These are phyloP conservation scores for Rhododendron ovatum DNA, from an alignment of 148 eudicot species.

Conservation along the genomic window DNA sequence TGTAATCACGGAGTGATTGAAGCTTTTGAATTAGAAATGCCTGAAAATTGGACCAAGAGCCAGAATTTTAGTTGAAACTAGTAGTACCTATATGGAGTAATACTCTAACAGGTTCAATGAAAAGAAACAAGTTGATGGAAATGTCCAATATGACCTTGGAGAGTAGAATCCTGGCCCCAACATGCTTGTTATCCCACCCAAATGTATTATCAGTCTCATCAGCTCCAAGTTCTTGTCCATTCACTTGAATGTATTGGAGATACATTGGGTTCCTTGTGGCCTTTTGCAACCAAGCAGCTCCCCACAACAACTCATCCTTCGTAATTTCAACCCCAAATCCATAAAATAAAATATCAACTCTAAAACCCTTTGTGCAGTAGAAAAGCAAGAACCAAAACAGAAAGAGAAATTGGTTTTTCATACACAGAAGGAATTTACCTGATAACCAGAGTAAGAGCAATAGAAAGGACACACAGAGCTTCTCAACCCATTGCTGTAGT, in stretches of 20 bases:
- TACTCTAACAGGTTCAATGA: neutral
- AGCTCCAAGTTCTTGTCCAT: constrained; percentile 71
- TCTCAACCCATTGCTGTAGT: constrained; percentile 56
- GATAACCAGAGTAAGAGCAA: constrained; percentile 60
- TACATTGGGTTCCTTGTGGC: constrained; percentile 72
- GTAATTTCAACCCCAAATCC: neutral
- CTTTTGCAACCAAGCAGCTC: constrained; percentile 78
- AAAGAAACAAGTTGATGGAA: neutral
- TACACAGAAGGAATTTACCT: constrained; percentile 31
- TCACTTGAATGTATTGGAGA: constrained; percentile 60
- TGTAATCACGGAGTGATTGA: constrained; percentile 60
- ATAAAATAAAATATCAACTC: neutral
- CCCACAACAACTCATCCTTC: constrained; percentile 85
- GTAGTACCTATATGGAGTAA: neutral
- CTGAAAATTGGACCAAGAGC: constrained; percentile 19
- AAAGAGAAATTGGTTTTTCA: neutral
- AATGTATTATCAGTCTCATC: constrained; percentile 68
- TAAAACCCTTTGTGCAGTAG: neutral
- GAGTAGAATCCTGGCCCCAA: constrained; percentile 74
- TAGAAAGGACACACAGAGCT: constrained; percentile 64
- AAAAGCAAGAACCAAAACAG: neutral
- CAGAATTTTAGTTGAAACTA: neutral
- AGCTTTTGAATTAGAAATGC: constrained; percentile 64
- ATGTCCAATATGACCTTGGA: constrained; percentile 39
- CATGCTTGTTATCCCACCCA: constrained; percentile 92